Base-by-base conservation (phyloP, 106 monocot genomes). In the Hemerocallis citrina region DNA sequence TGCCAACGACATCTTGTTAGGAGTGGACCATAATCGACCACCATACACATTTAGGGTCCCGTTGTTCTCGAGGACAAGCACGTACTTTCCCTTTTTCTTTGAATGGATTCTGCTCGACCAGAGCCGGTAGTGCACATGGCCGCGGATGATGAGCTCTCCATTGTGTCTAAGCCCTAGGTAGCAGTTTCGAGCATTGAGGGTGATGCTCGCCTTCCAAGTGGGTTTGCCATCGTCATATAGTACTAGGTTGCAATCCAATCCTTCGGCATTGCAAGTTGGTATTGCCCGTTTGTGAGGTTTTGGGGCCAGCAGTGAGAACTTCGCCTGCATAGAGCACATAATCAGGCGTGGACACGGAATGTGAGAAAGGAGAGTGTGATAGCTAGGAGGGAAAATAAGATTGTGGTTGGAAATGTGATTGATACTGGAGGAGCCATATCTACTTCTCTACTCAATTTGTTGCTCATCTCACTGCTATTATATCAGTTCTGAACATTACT, bases 231-330 rank as follows among this genome's bases (percentile, higher is more conserved):
- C 17, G 13, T 57, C 24, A 42, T 66, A 57, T n/a, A 78, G 48
- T 34, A 72, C 68, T 2, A 78, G 78, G 57, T 72, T 50, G 63
- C 78, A 78, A 41, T 73, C 42, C 78, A 78, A 41, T 73, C 42
- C n/a, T 54, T 0, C 21, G 63, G 72, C 72, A 78, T 72, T 23
- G 72, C 6, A 6, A 78, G 63, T 6, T 57, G 66, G 68, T 54
- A 63, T 5, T 15, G 19, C 4, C 68, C 68, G 55, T 72, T 63
- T 5, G 72, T 72, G 14, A 78, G 78, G 68, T 57, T 67, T 12
- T 72, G 67, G n/a, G n/a, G 23, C 78, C 78, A 6, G 63, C 46
- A 59, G 42, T 49, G 54, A 78, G 62, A 15, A 67, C 67, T 16
- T 78, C 78, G 50, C 72, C 63, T 31, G 34, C 62, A 68, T 54